Base-by-base conservation (phyloP, 495 filamentous ascomycete genomes). In the Hypoxylon perforatum region DNA sequence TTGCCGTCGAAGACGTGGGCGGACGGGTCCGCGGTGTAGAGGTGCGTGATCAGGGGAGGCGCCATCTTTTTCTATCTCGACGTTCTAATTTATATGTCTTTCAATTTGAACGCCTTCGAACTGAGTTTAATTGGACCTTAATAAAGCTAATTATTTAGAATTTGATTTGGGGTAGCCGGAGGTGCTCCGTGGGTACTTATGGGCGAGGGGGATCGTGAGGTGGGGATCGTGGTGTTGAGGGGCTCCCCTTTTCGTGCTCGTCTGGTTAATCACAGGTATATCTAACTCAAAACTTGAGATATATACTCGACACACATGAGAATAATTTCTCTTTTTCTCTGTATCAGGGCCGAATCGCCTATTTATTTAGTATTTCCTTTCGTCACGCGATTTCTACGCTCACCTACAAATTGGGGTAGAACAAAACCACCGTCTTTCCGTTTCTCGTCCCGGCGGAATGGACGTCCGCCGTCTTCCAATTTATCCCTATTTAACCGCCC, bases 11-110 rank as follows among this genome's bases (percentile, higher is more conserved):
- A 89, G 76, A 86, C 85, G 76, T 87, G 85, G 17, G 85, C 86
- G 12, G 86, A 87, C n/a, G 87, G 87, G 70, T 88, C 87, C 68
- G 89, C 89, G 9, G 89, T 90, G 81, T 87, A 91, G 73, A 90
- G 77, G 78, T 88, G 82, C 1, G 81, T 88, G 70, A 91, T 83
- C 56, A 91, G 79, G 35, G 84, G 82, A 59, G 82, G 80, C 21
- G 80, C 72, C 79, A 82, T 73, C 17, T 57, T 63, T 64, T 23
- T 18, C 4, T 47, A 19, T 36, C 23, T 18, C 12, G 35, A 38
- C 9, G 14, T 38, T n/a, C 35, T 2, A 38, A 30, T 59, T 51
- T 44, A 18, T n/a, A 17, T 36, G 42, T n/a, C 25, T 6, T 28
- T 25, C 19, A 10, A 47, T 6, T 22, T 60, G 12, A 2, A 28